Percentiles rank a stretch among this genome's conserved stretches.
phyloP scores from a whole-genome alignment of 306 rosid genomes.

The Neltuma alba region DNA sequence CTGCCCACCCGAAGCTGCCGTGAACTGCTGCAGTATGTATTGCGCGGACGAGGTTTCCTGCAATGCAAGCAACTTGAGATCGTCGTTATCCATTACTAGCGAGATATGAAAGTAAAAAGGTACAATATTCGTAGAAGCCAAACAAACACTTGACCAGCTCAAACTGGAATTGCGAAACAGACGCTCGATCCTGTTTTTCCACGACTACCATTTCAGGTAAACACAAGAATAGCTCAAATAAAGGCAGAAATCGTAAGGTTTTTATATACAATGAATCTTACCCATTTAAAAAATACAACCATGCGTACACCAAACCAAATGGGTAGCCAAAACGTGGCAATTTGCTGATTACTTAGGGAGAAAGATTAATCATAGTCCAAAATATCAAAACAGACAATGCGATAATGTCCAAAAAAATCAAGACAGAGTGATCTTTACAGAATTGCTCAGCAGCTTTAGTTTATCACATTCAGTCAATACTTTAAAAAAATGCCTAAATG shows the following conservation, averaged over 20 bases:
- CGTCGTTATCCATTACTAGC: slow-evolving; percentile 17
- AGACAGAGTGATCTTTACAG: slow-evolving; percentile 2
- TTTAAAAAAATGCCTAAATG: slow-evolving; percentile 6
- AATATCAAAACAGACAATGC: too few relatives aligned
- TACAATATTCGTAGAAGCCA: not conserved
- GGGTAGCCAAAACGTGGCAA: not conserved
- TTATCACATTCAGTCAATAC: not conserved
- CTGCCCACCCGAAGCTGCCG: slow-evolving; percentile 95
- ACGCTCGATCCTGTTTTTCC: slow-evolving; percentile 21
- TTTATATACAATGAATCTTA: not conserved
- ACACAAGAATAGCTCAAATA: not conserved
- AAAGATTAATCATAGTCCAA: not conserved
- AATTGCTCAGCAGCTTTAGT: not conserved
- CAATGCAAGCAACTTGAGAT: slow-evolving; percentile 24
- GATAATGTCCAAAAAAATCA: slow-evolving; percentile 9
- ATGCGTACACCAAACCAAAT: slow-evolving; percentile 21
- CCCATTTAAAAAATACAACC: slow-evolving; percentile 29
- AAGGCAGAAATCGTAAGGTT: slow-evolving; percentile 16
- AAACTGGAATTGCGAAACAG: slow-evolving; percentile 5
- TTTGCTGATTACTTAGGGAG: not conserved
- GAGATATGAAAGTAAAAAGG: not conserved
- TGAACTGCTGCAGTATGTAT: slow-evolving; percentile 95
- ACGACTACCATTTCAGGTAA: slow-evolving; percentile 20
- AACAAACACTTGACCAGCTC: not conserved
- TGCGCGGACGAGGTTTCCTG: slow-evolving; percentile 98